Percentiles rank a stretch among this genome's conserved stretches.
These are phyloP conservation scores for Arthroderma sp. DNA, from an alignment of 2,329 filamentous ascomycete species.

Conservation along the genomic window DNA sequence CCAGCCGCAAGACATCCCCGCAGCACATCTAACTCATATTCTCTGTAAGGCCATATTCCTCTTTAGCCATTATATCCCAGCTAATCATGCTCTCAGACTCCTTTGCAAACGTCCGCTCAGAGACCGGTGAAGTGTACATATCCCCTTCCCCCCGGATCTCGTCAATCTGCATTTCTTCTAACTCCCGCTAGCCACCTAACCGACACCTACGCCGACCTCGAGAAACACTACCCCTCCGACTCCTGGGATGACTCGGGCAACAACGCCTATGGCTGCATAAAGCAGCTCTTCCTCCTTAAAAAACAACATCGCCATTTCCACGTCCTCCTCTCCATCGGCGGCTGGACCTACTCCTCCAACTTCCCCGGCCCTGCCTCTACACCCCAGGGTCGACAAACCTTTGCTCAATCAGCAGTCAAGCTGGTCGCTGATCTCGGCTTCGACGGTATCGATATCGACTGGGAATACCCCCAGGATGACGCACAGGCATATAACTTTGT, in stretches of 20 bases:
- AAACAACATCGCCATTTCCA: constrained; percentile 65
- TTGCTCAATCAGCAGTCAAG: constrained; percentile 57
- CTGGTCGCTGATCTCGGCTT: constrained; percentile 69
- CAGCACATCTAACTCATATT: constrained; percentile 71
- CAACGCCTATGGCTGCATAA: constrained; percentile 65
- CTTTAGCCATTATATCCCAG: not conserved
- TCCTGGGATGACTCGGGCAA: constrained; percentile 53
- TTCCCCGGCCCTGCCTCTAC: constrained; percentile 56
- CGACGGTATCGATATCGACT: constrained; percentile 33
- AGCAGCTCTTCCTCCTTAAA: constrained; percentile 65
- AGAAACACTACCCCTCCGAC: constrained; percentile 58
- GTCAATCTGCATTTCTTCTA: not conserved
- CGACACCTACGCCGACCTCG: constrained; percentile 54
- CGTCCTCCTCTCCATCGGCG: constrained; percentile 68
- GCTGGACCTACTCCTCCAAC: constrained; percentile 65
- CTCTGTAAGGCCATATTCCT: constrained; percentile 38
- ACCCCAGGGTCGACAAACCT: constrained; percentile 44
- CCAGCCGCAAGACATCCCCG: constrained; percentile 68
- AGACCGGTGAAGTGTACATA: constrained; percentile 61
- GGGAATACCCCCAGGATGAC: constrained; percentile 27
- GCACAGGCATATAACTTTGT: constrained; percentile 25
- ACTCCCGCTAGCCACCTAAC: constrained; percentile 36
- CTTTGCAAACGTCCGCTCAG: constrained; percentile 73
- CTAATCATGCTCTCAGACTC: constrained; percentile 37
- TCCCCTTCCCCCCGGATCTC: not conserved